phyloP scores from a whole-genome alignment of 1,284 basidiomycete species.

The Baeospora myosura region DNA sequence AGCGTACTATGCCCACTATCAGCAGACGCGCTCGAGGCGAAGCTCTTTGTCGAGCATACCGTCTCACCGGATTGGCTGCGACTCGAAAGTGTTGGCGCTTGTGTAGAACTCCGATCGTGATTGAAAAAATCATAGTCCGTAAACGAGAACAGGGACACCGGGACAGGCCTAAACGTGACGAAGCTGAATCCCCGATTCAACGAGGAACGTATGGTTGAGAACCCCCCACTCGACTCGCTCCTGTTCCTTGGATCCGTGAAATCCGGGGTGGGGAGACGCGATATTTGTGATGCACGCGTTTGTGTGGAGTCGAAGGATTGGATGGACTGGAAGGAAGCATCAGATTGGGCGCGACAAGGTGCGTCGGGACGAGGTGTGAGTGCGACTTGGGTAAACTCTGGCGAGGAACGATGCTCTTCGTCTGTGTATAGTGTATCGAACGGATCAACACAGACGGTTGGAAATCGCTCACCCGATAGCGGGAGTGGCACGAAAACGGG shows the following conservation, averaged over 20 bases:
- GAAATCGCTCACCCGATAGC: too few species aligned
- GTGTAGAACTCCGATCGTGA: too few species aligned
- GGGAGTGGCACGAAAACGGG: too few species aligned
- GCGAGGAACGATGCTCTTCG: too few species aligned
- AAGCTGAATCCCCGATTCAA: slow-evolving; percentile 14
- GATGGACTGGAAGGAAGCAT: slow-evolving; percentile 4
- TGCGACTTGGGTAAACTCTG: slow-evolving; percentile 8
- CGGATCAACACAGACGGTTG: too few species aligned
- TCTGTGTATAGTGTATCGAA: too few species aligned
- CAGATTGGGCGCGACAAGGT: slow-evolving; percentile 8
- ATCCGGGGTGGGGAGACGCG: slow-evolving; percentile 17
- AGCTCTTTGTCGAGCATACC: slow-evolving; percentile 8
- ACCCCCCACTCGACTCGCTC: neutral
- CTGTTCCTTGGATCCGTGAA: too few species aligned
- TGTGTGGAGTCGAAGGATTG: neutral
- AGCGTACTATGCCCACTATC: slow-evolving; percentile 19
- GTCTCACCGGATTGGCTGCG: slow-evolving; percentile 14
- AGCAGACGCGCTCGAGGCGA: slow-evolving; percentile 18
- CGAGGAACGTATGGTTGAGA: neutral
- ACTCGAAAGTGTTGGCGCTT: slow-evolving; percentile 9
- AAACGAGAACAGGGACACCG: slow-evolving; percentile 1
- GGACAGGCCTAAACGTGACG: slow-evolving; percentile 7
- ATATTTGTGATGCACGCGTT: slow-evolving; percentile 6
- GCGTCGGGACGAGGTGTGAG: slow-evolving; percentile 13
- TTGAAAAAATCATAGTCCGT: too few species aligned